phyloP scores from a whole-genome alignment of 2,329 filamentous ascomycete genomes.

The Blumeria graminis region DNA sequence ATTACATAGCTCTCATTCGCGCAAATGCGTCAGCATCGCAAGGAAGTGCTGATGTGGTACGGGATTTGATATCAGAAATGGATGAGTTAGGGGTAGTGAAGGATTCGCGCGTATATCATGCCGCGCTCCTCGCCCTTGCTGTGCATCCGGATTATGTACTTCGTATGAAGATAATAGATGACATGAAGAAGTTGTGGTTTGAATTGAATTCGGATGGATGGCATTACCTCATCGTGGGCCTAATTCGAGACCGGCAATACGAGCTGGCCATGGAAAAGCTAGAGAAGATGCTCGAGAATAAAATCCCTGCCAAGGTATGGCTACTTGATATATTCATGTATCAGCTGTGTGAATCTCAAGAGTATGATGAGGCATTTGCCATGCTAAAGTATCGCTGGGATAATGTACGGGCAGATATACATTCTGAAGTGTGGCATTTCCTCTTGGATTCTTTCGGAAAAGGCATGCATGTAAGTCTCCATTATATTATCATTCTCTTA shows the following conservation, averaged over 20 bases:
- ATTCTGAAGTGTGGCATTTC: conserved; percentile 38
- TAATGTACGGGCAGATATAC: conserved; percentile 20
- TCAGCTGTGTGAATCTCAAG: conserved; percentile 43
- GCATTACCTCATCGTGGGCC: conserved; percentile 43
- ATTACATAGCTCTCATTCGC: conserved; percentile 55
- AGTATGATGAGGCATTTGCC: conserved; percentile 52
- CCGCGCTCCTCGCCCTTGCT: conserved; percentile 46
- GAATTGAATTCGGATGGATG: conserved; percentile 33
- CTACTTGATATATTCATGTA: conserved; percentile 57
- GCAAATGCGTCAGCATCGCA: conserved; percentile 37
- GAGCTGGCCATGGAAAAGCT: conserved; percentile 56
- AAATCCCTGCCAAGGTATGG: conserved; percentile 38
- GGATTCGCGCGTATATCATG: conserved; percentile 45
- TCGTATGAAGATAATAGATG: conserved; percentile 42
- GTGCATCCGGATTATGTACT: conserved; percentile 71
- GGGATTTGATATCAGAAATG: conserved; percentile 49
- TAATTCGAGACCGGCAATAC: conserved; percentile 60
- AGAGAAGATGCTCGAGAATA: conserved; percentile 36
- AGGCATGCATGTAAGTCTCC: conserved; percentile 28
- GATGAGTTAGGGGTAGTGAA: conserved; percentile 30
- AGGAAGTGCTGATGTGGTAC: conserved; percentile 43
- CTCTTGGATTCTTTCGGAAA: conserved; percentile 53
- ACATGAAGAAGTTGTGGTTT: conserved; percentile 54
- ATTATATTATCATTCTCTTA: conserved; percentile 2
- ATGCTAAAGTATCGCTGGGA: conserved; percentile 35